phyloP scores from a whole-genome alignment of 2,329 filamentous ascomycete species.

The Penicillium sclerotiorum region DNA sequence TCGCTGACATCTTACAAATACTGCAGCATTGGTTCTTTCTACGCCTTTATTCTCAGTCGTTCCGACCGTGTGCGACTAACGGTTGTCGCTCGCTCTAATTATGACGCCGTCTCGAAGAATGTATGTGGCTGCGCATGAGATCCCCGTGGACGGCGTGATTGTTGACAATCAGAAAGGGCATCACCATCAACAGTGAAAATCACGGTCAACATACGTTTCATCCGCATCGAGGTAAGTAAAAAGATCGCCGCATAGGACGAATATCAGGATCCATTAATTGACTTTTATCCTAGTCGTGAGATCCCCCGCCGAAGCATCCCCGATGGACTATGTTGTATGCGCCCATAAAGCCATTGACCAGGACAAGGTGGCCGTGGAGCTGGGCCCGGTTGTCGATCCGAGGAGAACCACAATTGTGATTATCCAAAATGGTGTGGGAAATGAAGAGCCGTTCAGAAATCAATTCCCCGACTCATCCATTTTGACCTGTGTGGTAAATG shows the following conservation, averaged over 20 bases:
- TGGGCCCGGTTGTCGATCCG: conserved; percentile 39
- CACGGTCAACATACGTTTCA: conserved; percentile 43
- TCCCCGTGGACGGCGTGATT: background rate
- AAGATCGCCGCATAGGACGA: too few relatives aligned
- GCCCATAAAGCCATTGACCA: conserved; percentile 48
- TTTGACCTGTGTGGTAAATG: conserved; percentile 47
- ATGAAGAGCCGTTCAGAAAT: conserved; percentile 43
- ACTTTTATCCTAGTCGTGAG: conserved; percentile 36
- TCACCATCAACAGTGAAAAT: conserved; percentile 46
- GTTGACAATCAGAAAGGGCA: conserved; percentile 33
- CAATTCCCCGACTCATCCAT: conserved; percentile 36
- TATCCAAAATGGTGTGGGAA: conserved; percentile 47
- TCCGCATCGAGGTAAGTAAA: conserved; percentile 37
- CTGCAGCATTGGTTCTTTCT: conserved; percentile 62
- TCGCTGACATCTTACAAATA: too few relatives aligned
- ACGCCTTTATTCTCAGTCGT: conserved; percentile 56
- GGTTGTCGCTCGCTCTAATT: conserved; percentile 51
- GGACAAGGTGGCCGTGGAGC: conserved; percentile 38
- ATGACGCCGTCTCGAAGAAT: conserved; percentile 45
- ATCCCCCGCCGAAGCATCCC: conserved; percentile 36
- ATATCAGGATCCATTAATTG: background rate
- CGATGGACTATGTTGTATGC: conserved; percentile 43
- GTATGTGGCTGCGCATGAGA: conserved; percentile 22
- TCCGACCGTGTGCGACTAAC: conserved; percentile 44
- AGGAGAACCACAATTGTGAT: conserved; percentile 40